These are phyloP conservation scores for Sindora glabra DNA, from an alignment of 306 rosid species.

Conservation along the genomic window DNA sequence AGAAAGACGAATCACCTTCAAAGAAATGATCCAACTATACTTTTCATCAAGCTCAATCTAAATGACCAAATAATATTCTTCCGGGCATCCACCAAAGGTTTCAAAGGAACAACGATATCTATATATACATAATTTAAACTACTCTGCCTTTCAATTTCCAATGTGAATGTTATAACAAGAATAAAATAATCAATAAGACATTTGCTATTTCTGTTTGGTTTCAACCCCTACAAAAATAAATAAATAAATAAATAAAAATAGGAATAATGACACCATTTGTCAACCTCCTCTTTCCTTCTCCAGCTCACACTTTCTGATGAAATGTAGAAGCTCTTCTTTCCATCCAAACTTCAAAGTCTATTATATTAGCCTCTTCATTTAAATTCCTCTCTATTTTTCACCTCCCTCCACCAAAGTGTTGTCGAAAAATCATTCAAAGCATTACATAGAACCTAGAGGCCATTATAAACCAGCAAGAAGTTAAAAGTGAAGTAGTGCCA, in stretches of 20 bases:
- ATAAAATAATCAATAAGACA: neutral
- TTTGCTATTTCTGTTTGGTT: neutral
- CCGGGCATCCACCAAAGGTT: too few species aligned
- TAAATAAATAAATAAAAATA: neutral
- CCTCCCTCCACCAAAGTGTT: neutral
- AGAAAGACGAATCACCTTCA: too few species aligned
- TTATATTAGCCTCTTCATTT: neutral
- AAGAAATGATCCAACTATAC: too few species aligned
- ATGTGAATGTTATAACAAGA: neutral
- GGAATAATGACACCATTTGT: neutral
- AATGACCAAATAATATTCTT: too few species aligned
- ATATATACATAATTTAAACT: too few species aligned
- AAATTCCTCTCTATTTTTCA: neutral
- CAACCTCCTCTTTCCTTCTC: neutral
- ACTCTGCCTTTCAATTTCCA: neutral
- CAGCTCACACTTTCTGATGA: neutral
- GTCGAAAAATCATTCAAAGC: neutral
- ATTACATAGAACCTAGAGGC: neutral
- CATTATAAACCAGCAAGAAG: neutral
- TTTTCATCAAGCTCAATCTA: too few species aligned
- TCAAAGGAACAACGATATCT: too few species aligned
- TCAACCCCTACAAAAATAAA: neutral
- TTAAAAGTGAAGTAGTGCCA: neutral
- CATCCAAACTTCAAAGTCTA: neutral
- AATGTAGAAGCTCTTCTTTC: neutral